Conservation (phyloP, 2,329 filamentous ascomycete species). For the Nemania bipapillata region DNA sequence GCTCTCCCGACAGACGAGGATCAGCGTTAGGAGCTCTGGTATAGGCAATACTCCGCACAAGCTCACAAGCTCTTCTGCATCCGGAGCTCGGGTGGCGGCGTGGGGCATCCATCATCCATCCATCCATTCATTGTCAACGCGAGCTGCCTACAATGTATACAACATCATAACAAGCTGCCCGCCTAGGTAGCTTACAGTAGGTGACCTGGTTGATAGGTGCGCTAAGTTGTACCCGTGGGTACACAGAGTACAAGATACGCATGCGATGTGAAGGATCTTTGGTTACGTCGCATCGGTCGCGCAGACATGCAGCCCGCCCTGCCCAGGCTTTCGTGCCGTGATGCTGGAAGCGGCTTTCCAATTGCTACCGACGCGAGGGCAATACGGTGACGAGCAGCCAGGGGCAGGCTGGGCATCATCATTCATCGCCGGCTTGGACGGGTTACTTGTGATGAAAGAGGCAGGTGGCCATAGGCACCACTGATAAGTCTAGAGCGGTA, state of each 20-base stretch:
- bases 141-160: background rate
- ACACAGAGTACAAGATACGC: background rate
- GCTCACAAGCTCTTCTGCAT: constrained; percentile 21
- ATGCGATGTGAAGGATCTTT: constrained; percentile 15
- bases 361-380: constrained; percentile 27
- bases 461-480: constrained; percentile 35
- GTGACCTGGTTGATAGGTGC: background rate
- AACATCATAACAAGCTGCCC: background rate
- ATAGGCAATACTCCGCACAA: constrained; percentile 34
- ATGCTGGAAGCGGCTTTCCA: constrained; percentile 26
- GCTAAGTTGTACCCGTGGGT: background rate
- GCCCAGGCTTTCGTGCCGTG: constrained; percentile 20
- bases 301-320: too few species aligned
- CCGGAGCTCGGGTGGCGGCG: constrained; percentile 11
- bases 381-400: constrained; percentile 12
- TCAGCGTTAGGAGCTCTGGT: constrained; percentile 27
- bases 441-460: constrained; percentile 36
- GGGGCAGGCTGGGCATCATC: constrained; percentile 13
- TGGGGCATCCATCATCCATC: constrained; percentile 1
- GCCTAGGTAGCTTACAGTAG: background rate
- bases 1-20: constrained; percentile 18
- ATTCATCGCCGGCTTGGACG: constrained; percentile 11
- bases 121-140: background rate
- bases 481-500: constrained; percentile 24
- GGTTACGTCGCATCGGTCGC: constrained; percentile 27